A percentile compares a stretch with the other conserved stretches of the same genome.
These are phyloP conservation scores for Graphilbum sp. DNA, from an alignment of 2,329 filamentous ascomycete genomes.

Conservation along the genomic window DNA sequence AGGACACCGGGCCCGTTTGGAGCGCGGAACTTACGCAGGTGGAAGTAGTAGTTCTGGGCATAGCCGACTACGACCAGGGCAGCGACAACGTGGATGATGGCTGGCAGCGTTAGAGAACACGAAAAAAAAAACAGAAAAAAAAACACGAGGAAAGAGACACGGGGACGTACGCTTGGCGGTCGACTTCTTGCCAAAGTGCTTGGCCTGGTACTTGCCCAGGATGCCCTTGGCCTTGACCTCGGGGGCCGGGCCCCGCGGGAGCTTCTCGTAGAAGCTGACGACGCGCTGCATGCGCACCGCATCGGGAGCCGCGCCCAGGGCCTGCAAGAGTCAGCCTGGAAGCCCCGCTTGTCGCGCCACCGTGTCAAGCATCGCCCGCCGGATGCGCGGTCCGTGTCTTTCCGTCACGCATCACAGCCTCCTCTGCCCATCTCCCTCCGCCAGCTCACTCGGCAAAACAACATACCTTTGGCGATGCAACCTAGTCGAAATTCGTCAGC, in stretches of 20 bases:
- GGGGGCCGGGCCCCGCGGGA: slow-evolving; percentile 82
- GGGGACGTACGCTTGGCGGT: slow-evolving; percentile 65
- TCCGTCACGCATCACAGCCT: too few relatives aligned
- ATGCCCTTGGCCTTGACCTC: slow-evolving; percentile 68
- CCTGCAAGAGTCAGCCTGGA: slow-evolving; percentile 34
- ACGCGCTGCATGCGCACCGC: slow-evolving; percentile 95
- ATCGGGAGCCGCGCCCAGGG: slow-evolving; percentile 87
- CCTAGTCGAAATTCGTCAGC: slow-evolving; percentile 25
- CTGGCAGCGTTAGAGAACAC: slow-evolving; percentile 38
- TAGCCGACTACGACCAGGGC: slow-evolving; percentile 72
- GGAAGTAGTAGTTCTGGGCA: slow-evolving; percentile 99
- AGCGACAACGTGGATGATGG: slow-evolving; percentile 73
- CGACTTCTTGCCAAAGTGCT: slow-evolving; percentile 91
- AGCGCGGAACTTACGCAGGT: slow-evolving; percentile 60
- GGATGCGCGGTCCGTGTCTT: too few relatives aligned
- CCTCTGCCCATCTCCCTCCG: too few relatives aligned
- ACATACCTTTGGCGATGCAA: slow-evolving; percentile 73
- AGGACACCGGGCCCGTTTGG: not conserved
- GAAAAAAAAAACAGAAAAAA: too few relatives aligned
- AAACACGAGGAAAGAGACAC: not conserved
- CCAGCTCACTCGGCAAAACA: too few relatives aligned
- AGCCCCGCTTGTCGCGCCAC: too few relatives aligned
- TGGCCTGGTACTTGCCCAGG: slow-evolving; percentile 67
- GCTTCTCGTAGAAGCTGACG: slow-evolving; percentile 97
- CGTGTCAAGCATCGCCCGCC: too few relatives aligned